Evolutionary conservation across 106 monocot genomes (phyloP).

Genomic region (Dioscorea alata): DNA sequence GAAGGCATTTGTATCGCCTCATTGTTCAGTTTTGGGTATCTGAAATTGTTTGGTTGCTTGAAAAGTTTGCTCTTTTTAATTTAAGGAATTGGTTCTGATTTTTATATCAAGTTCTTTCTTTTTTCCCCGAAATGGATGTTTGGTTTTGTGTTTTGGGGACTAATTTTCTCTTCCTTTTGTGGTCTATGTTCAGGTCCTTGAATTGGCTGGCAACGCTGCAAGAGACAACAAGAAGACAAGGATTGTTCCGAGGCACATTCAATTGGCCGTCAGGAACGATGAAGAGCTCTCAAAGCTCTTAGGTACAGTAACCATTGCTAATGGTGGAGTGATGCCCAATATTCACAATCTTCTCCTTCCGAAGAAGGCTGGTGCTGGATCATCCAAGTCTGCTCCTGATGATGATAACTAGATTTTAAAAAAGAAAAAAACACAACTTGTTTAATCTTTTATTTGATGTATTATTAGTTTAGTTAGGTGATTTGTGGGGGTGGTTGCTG

Average conservation of each 20-base stretch:
- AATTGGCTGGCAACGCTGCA: slow-evolving; percentile 69
- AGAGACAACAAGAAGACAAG: slow-evolving; percentile 76
- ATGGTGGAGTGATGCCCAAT: slow-evolving; percentile 71
- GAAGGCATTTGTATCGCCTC: too few relatives aligned
- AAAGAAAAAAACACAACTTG: too few relatives aligned
- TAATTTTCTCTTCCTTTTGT: background rate
- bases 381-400: slow-evolving; percentile 40
- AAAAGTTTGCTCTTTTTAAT: too few relatives aligned
- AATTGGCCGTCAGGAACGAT: slow-evolving; percentile 64
- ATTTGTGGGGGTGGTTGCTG: too few relatives aligned
- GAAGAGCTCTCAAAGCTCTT: slow-evolving; percentile 64
- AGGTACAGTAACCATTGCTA: slow-evolving; percentile 56
- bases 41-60: too few relatives aligned
- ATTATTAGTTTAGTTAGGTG: too few relatives aligned
- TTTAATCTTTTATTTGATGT: too few relatives aligned
- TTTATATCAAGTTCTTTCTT: too few relatives aligned
- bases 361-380: slow-evolving; percentile 34
- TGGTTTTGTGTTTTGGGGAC: too few relatives aligned
- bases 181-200: slow-evolving; percentile 28
- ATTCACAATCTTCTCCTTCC: slow-evolving; percentile 66
- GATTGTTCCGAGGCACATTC: slow-evolving; percentile 66
- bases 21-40: too few relatives aligned
- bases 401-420: slow-evolving; percentile 23
- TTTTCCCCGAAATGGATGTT: too few relatives aligned
- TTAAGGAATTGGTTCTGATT: too few relatives aligned